phyloP scores from a whole-genome alignment of 352 stramenopile genomes.

The Globisporangium lucens region DNA sequence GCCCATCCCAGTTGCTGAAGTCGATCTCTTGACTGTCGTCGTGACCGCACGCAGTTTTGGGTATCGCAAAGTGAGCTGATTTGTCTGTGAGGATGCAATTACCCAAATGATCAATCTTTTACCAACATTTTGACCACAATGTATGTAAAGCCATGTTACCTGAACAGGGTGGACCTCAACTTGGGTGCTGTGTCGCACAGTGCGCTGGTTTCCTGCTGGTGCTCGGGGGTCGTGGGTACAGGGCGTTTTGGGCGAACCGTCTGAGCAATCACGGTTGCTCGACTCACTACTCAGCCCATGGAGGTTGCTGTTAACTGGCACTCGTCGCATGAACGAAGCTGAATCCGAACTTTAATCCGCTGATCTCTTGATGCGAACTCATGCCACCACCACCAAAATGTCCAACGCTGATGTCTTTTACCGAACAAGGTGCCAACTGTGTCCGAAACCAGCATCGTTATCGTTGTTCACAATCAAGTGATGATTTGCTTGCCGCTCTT shows the following conservation, averaged over 20 bases:
- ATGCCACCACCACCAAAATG: neutral
- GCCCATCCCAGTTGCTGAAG: neutral
- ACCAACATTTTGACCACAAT: neutral
- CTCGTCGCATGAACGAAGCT: neutral
- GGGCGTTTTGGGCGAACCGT: neutral
- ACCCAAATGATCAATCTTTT: neutral
- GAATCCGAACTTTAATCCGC: neutral
- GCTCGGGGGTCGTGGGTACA: neutral
- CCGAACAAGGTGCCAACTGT: neutral
- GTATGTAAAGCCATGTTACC: neutral
- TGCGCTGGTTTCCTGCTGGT: neutral
- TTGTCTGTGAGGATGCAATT: conserved; percentile 1
- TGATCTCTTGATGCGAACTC: neutral
- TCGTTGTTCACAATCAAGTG: neutral
- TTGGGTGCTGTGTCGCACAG: neutral
- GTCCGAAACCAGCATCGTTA: neutral
- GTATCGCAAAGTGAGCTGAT: neutral
- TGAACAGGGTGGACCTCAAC: neutral
- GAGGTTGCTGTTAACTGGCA: neutral
- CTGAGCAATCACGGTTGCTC: neutral
- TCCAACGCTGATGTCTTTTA: neutral
- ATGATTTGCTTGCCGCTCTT: neutral
- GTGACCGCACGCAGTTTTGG: neutral
- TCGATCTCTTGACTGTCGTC: neutral
- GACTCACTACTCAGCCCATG: neutral